Conservation (phyloP, 306 rosid species). For the Benincasa hispida region DNA sequence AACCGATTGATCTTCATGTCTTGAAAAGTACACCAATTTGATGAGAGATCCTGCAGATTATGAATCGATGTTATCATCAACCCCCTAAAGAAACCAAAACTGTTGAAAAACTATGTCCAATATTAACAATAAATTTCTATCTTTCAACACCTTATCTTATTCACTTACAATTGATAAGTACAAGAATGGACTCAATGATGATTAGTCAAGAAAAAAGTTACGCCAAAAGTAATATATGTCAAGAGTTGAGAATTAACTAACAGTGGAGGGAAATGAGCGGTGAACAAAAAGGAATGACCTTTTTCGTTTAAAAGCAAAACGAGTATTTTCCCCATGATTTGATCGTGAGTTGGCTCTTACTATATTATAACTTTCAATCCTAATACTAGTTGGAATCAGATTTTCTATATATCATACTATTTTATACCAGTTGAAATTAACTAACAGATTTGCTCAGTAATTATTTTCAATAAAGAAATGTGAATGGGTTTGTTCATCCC, state of each 20-base stretch:
- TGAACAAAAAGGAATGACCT: not conserved
- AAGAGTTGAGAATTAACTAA: not conserved
- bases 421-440: too few relatives aligned
- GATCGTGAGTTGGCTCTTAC: not conserved
- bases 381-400: not conserved
- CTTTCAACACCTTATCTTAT: not conserved
- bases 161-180: not conserved
- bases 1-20: constrained; percentile 56
- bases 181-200: not conserved
- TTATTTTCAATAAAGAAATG: not conserved
- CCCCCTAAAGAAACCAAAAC: not conserved
- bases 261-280: not conserved
- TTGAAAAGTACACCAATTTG: constrained; percentile 93
- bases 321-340: not conserved
- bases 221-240: not conserved
- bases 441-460: not conserved
- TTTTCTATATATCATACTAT: not conserved
- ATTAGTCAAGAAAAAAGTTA: not conserved
- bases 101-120: not conserved
- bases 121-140: not conserved
- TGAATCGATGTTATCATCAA: not conserved
- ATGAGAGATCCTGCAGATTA: constrained; percentile 69
- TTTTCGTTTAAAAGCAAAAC: not conserved
- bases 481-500: not conserved
- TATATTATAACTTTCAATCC: not conserved